phyloP scores from a whole-genome alignment of 495 filamentous ascomycete species.

The Talaromyces borbonicus region DNA sequence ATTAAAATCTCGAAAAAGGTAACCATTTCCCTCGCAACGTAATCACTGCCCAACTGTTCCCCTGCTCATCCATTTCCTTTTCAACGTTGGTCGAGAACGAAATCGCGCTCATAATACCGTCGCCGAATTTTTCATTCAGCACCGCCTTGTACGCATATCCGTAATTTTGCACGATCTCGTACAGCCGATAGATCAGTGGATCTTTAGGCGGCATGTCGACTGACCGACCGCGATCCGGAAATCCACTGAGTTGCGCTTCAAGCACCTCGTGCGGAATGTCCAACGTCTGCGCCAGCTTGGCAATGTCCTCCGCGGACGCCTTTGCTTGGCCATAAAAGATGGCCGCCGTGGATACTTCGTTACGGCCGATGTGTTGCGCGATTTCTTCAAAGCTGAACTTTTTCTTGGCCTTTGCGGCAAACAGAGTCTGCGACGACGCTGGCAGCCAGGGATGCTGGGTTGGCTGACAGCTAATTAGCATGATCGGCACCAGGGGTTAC shows the following conservation, averaged over 20 bases:
- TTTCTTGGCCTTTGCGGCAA: conserved; percentile 69
- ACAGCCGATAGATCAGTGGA: conserved; percentile 87
- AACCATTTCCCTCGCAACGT: conserved; percentile 94
- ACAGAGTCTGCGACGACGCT: conserved; percentile 61
- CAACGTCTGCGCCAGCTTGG: conserved; percentile 59
- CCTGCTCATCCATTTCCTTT: conserved; percentile 84
- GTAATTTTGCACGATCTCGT: conserved; percentile 97
- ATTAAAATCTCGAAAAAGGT: conserved; percentile 53
- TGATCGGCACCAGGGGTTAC: too few species aligned
- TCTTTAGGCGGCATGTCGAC: conserved; percentile 93
- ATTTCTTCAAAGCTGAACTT: conserved; percentile 76
- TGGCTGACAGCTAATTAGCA: conserved; percentile 16
- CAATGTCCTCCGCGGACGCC: conserved; percentile 68
- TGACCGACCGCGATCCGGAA: conserved; percentile 72
- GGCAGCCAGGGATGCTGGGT: conserved; percentile 49
- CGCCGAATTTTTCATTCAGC: conserved; percentile 97
- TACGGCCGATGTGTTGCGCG: conserved; percentile 63
- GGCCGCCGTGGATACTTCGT: conserved; percentile 84
- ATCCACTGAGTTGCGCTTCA: conserved; percentile 53
- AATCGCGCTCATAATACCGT: conserved; percentile 98
- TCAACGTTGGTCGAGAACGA: conserved; percentile 88
- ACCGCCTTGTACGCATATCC: conserved; percentile 95
- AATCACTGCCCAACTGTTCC: conserved; percentile 79
- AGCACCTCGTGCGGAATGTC: conserved; percentile 48
- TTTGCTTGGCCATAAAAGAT: conserved; percentile 91